Evolutionary conservation across 164 flowering plant genomes (phyloP).

Genomic region (Chimonanthus praecox): DNA sequence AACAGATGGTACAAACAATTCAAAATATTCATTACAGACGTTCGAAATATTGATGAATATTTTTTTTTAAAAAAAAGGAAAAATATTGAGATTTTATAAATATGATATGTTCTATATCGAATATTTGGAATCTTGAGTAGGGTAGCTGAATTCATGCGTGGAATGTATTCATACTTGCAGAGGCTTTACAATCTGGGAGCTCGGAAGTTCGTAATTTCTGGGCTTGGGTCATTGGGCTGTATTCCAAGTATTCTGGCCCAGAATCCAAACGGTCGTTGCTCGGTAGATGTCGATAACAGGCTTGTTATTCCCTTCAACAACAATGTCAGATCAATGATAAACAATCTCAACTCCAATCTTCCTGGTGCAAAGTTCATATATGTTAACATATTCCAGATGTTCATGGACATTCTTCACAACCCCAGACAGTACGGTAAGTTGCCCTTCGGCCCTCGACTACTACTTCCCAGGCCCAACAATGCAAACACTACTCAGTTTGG

Average conservation of each 20-base stretch:
- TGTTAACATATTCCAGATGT: constrained; percentile 46
- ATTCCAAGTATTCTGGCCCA: constrained; percentile 74
- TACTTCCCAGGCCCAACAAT: too few relatives aligned
- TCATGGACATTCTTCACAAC: constrained; percentile 44
- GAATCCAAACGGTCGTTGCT: constrained; percentile 36
- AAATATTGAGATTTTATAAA: too few relatives aligned
- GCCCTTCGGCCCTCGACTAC: too few relatives aligned
- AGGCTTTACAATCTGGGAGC: constrained; percentile 72
- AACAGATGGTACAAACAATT: too few relatives aligned
- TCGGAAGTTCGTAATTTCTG: constrained; percentile 50
- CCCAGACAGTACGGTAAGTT: constrained; percentile 46
- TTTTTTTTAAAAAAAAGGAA: too few relatives aligned
- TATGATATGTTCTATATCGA: too few relatives aligned
- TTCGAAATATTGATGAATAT: too few relatives aligned
- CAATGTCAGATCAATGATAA: constrained; percentile 50
- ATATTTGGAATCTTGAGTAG: too few relatives aligned
- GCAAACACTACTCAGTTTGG: too few relatives aligned
- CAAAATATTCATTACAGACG: too few relatives aligned
- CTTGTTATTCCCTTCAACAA: constrained; percentile 54
- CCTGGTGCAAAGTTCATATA: constrained; percentile 53
- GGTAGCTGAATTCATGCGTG: too few relatives aligned
- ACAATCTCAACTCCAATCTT: constrained; percentile 47
- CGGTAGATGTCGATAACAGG: constrained; percentile 42
- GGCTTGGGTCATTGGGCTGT: constrained; percentile 69
- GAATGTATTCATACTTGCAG: constrained; percentile 22